Evolutionary conservation across 2,329 filamentous ascomycete genomes (phyloP).

Genomic region (Fusarium irregulare): DNA sequence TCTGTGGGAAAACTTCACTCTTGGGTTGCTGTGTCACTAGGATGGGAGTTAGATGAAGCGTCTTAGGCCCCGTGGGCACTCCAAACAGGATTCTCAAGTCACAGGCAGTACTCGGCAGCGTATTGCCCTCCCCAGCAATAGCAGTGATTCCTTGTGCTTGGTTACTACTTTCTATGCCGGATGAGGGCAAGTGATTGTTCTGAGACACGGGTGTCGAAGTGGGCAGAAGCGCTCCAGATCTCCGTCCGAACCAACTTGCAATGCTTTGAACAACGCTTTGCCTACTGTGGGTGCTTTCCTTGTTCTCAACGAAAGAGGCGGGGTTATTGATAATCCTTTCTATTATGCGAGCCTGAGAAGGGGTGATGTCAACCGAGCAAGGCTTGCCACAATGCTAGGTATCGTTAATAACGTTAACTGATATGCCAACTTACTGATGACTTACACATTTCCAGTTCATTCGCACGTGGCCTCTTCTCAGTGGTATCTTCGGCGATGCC

Average conservation of each 20-base stretch:
- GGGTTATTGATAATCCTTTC: neutral
- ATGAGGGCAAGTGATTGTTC: neutral
- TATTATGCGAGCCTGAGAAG: neutral
- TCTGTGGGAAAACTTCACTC: neutral
- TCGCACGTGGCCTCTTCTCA: neutral
- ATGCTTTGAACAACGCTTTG: neutral
- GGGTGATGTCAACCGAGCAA: slow-evolving; percentile 1
- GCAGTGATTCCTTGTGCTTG: neutral
- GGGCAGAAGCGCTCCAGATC: neutral
- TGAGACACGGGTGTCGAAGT: neutral
- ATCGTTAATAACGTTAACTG: neutral
- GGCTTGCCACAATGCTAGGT: slow-evolving; percentile 5
- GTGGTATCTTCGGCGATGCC: neutral
- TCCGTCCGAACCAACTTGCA: neutral
- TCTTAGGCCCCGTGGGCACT: slow-evolving; percentile 5
- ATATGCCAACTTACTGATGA: too few relatives aligned
- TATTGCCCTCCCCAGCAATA: neutral
- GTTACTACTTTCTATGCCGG: neutral
- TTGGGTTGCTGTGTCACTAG: neutral
- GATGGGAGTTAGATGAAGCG: neutral
- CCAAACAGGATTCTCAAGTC: slow-evolving; percentile 11
- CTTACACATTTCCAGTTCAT: slow-evolving; percentile 12
- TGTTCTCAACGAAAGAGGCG: neutral
- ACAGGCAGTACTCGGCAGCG: neutral
- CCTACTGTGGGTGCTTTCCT: neutral